These are phyloP conservation scores for Claviceps pazoutovae DNA, from an alignment of 2,329 filamentous ascomycete species.

Conservation along the genomic window DNA sequence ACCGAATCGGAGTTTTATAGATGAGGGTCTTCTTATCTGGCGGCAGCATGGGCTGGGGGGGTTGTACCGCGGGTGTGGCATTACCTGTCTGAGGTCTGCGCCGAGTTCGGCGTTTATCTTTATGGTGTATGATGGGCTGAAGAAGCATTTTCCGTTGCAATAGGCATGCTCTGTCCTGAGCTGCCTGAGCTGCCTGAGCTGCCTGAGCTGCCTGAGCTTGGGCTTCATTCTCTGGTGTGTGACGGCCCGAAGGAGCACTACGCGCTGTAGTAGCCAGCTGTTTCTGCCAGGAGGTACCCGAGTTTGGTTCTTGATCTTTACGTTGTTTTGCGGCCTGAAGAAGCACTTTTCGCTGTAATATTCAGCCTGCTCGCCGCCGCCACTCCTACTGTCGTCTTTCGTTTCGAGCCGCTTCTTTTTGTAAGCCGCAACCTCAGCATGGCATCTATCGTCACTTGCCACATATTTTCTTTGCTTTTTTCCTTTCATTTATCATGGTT, in stretches of 20 bases:
- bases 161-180: slow-evolving; percentile 6
- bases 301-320: too few relatives aligned
- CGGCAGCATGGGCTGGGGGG: slow-evolving; percentile 66
- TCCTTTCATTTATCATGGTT: neutral
- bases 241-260: too few relatives aligned
- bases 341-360: too few relatives aligned
- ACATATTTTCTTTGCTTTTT: neutral
- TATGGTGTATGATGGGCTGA: slow-evolving; percentile 81
- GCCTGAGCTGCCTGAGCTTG: too few relatives aligned
- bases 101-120: slow-evolving; percentile 98
- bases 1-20: slow-evolving; percentile 52
- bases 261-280: too few relatives aligned
- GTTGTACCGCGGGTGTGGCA: slow-evolving; percentile 86
- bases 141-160: slow-evolving; percentile 46
- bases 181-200: too few relatives aligned
- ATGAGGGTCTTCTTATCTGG: slow-evolving; percentile 64
- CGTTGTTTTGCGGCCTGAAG: too few relatives aligned
- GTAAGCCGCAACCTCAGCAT: neutral
- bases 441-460: neutral
- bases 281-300: too few relatives aligned
- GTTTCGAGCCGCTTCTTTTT: too few relatives aligned
- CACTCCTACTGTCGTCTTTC: too few relatives aligned
- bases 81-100: slow-evolving; percentile 75
- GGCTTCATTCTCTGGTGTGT: too few relatives aligned
- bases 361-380: too few relatives aligned